Evolutionary conservation across 805 yeast species (phyloP).

Genomic region (Ascoidea asiatica): DNA sequence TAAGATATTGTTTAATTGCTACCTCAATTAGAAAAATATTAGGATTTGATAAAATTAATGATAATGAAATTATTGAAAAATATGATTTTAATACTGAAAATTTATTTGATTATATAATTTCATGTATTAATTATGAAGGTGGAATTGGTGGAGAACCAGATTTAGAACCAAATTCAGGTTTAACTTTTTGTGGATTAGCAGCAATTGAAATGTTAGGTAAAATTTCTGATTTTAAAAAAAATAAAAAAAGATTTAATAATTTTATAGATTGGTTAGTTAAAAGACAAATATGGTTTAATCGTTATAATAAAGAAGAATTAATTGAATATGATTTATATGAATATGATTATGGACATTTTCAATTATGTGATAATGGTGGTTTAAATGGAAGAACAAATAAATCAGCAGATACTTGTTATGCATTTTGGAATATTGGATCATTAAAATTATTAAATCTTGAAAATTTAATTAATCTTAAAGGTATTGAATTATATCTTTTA

Average conservation of each 20-base stretch:
- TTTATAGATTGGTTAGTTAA: slow-evolving; percentile 50
- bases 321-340: slow-evolving; percentile 18
- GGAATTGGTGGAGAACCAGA: slow-evolving; percentile 45
- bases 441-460: slow-evolving; percentile 27
- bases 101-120: slow-evolving; percentile 25
- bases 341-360: slow-evolving; percentile 4
- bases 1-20: slow-evolving; percentile 67
- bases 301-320: slow-evolving; percentile 13
- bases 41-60: slow-evolving; percentile 21
- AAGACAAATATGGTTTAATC: slow-evolving; percentile 39
- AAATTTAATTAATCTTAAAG: slow-evolving; percentile 21
- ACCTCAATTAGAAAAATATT: slow-evolving; percentile 43
- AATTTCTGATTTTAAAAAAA: slow-evolving; percentile 6
- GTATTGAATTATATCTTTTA: slow-evolving; percentile 31
- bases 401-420: slow-evolving; percentile 75
- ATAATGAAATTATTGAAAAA: slow-evolving; percentile 13
- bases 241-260: slow-evolving; percentile 1
- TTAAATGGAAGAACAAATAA: slow-evolving; percentile 83
- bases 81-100: slow-evolving; percentile 28
- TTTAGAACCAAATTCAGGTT: slow-evolving; percentile 75
- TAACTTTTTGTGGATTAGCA: slow-evolving; percentile 74
- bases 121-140: slow-evolving; percentile 39
- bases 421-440: slow-evolving; percentile 69
- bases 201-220: slow-evolving; percentile 30
- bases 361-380: slow-evolving; percentile 49